Evolutionary conservation across 2,329 filamentous ascomycete genomes (phyloP).

Genomic region (Trichoderma oligosporum): DNA sequence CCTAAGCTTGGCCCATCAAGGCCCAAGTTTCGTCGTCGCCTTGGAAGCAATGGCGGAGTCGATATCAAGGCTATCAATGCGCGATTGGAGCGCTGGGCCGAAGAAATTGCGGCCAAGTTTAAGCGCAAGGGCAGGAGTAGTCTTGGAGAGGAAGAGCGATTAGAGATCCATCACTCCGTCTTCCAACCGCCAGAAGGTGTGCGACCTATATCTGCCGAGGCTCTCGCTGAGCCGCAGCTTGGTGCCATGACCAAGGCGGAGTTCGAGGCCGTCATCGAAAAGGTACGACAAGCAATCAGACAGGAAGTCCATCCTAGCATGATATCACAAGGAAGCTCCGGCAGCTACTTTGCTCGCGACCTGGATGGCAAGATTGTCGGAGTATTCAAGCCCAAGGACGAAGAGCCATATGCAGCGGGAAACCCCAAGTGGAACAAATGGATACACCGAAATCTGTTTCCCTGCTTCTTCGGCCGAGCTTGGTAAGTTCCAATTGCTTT

Average conservation of each 20-base stretch:
- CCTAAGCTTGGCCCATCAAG: constrained; percentile 42
- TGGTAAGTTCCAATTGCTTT: constrained; percentile 57
- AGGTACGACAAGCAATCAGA: constrained; percentile 84
- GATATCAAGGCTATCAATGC: constrained; percentile 99
- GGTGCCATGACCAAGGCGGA: constrained; percentile 71
- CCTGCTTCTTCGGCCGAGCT: constrained; percentile 92
- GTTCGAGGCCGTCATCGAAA: constrained; percentile 86
- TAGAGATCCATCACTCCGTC: constrained; percentile 96
- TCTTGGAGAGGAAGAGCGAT: constrained; percentile 70
- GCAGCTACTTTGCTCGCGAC: constrained; percentile 95
- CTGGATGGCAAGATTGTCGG: constrained; percentile 89
- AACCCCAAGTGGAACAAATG: constrained; percentile 99
- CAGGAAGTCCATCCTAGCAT: constrained; percentile 89
- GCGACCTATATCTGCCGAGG: constrained; percentile 72
- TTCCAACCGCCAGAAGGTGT: constrained; percentile 91
- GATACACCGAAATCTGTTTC: constrained; percentile 96
- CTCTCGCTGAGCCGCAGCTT: constrained; percentile 60
- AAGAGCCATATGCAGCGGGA: constrained; percentile 93
- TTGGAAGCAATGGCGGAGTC: constrained; percentile 76
- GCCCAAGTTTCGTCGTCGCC: constrained; percentile 45
- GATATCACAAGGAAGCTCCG: constrained; percentile 95
- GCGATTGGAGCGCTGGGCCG: constrained; percentile 89
- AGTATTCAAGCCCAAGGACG: constrained; percentile 98
- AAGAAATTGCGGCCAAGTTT: constrained; percentile 96
- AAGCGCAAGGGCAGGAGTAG: constrained; percentile 79